Conservation (phyloP, 768 basidiomycete genomes). For the Suillus discolor region DNA sequence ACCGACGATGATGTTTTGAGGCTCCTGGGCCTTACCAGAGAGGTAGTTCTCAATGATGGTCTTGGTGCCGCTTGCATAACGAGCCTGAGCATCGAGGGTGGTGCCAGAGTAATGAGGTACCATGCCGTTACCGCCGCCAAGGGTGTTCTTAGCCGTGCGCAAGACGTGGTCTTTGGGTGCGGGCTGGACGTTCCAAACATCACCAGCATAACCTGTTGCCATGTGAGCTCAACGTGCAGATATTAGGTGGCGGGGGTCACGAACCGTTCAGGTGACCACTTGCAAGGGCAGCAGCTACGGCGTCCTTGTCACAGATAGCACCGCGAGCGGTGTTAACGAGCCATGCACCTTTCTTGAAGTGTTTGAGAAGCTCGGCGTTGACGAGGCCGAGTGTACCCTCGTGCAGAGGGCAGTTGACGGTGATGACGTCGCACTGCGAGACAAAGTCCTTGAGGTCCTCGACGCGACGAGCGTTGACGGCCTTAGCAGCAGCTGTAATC, state of each 20-base stretch:
- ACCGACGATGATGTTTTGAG: conserved; percentile 81
- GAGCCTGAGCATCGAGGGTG: conserved; percentile 85
- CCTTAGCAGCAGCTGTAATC: conserved; percentile 57
- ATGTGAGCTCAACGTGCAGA: neutral
- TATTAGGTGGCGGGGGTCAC: neutral
- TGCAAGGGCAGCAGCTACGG: conserved; percentile 73
- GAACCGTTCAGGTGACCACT: conserved; percentile 73
- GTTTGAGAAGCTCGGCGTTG: conserved; percentile 78
- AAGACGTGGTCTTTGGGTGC: conserved; percentile 85
- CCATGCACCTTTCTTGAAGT: conserved; percentile 93
- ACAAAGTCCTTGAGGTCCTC: conserved; percentile 71
- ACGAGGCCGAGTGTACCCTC: conserved; percentile 81
- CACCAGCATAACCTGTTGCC: conserved; percentile 41
- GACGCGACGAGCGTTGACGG: conserved; percentile 72
- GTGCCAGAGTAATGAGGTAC: conserved; percentile 88
- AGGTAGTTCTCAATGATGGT: conserved; percentile 76
- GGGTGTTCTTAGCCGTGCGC: conserved; percentile 80
- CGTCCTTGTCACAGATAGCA: conserved; percentile 86
- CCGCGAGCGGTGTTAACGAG: conserved; percentile 94
- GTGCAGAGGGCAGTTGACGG: conserved; percentile 89
- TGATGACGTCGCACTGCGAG: conserved; percentile 72
- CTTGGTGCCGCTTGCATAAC: conserved; percentile 77
- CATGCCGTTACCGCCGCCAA: conserved; percentile 89
- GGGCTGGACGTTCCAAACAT: conserved; percentile 89
- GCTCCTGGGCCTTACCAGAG: conserved; percentile 63